phyloP scores from a whole-genome alignment of 1,284 basidiomycete species.

The Marasmius oreades region DNA sequence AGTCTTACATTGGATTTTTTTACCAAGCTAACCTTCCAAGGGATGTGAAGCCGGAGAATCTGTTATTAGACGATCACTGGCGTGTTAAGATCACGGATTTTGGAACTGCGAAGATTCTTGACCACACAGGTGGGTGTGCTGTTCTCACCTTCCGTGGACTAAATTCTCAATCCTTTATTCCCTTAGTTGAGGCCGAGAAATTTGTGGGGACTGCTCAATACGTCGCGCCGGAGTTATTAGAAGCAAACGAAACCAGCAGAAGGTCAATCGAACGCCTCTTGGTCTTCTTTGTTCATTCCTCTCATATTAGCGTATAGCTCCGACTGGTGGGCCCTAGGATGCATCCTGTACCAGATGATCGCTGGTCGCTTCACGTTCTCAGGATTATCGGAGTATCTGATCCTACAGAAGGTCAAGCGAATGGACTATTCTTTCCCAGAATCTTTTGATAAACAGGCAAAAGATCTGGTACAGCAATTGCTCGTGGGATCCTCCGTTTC shows the following conservation, averaged over 20 bases:
- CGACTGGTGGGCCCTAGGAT: constrained; percentile 98
- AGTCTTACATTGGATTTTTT: constrained; percentile 4
- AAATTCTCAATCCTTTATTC: constrained; percentile 12
- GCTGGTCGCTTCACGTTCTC: constrained; percentile 91
- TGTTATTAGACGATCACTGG: constrained; percentile 82
- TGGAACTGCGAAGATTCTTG: constrained; percentile 89
- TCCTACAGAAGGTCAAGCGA: constrained; percentile 76
- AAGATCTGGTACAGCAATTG: constrained; percentile 63
- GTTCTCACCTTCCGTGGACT: constrained; percentile 10
- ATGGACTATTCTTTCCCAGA: constrained; percentile 73
- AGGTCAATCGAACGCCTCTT: constrained; percentile 38
- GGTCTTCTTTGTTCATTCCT: background rate
- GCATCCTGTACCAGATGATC: constrained; percentile 96
- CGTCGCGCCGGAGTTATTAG: constrained; percentile 89
- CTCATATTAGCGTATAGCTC: constrained; percentile 49
- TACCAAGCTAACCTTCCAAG: constrained; percentile 27
- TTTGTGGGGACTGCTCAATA: constrained; percentile 98
- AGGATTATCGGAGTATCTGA: constrained; percentile 81
- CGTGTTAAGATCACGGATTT: constrained; percentile 97
- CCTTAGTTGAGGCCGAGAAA: constrained; percentile 50
- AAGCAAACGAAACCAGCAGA: constrained; percentile 69
- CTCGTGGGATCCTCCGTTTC: constrained; percentile 42
- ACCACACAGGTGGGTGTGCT: constrained; percentile 42
- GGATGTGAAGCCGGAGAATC: constrained; percentile 92
- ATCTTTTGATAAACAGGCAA: constrained; percentile 65